Evolutionary conservation across 148 eudicot species (phyloP).

Genomic region (Rhododendron ovatum): DNA sequence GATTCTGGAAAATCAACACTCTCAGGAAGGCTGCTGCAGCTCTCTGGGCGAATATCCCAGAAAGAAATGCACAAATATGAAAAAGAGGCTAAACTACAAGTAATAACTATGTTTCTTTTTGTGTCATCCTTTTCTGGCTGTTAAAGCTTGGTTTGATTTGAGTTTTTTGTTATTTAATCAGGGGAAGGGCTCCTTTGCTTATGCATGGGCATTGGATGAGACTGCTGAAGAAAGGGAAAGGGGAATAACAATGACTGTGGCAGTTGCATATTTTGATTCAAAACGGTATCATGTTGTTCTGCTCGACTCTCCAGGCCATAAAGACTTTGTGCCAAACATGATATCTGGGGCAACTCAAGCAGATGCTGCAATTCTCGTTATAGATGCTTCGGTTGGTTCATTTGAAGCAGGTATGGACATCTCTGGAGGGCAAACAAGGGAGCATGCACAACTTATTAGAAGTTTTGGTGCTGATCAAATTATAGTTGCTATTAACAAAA

Average conservation of each 20-base stretch:
- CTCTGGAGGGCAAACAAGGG: slow-evolving; percentile 86
- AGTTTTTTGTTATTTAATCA: slow-evolving; percentile 21
- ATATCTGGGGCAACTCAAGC: slow-evolving; percentile 99
- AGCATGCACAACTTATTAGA: slow-evolving; percentile 91
- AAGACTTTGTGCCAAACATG: slow-evolving; percentile 99
- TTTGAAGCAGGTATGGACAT: slow-evolving; percentile 86
- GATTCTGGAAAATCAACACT: slow-evolving; percentile 98
- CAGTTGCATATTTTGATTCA: slow-evolving; percentile 91
- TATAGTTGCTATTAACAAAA: slow-evolving; percentile 84
- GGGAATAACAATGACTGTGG: slow-evolving; percentile 98
- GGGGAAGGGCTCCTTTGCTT: slow-evolving; percentile 98
- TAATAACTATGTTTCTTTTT: slow-evolving; percentile 17
- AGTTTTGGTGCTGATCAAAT: slow-evolving; percentile 96
- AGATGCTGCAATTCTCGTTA: slow-evolving; percentile 89
- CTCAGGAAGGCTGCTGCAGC: slow-evolving; percentile 88
- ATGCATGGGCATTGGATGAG: slow-evolving; percentile 98
- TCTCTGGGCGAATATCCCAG: slow-evolving; percentile 73
- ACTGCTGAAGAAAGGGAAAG: slow-evolving; percentile 97
- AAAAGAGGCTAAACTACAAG: slow-evolving; percentile 86
- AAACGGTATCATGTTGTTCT: slow-evolving; percentile 77
- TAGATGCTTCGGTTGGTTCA: slow-evolving; percentile 88
- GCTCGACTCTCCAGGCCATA: slow-evolving; percentile 95
- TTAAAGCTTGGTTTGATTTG: slow-evolving; percentile 9
- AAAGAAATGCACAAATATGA: slow-evolving; percentile 90
- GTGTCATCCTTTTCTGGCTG: not conserved